These are phyloP conservation scores for Zanthoxylum bungeanum DNA, from an alignment of 345 rosid species.

Conservation along the genomic window DNA sequence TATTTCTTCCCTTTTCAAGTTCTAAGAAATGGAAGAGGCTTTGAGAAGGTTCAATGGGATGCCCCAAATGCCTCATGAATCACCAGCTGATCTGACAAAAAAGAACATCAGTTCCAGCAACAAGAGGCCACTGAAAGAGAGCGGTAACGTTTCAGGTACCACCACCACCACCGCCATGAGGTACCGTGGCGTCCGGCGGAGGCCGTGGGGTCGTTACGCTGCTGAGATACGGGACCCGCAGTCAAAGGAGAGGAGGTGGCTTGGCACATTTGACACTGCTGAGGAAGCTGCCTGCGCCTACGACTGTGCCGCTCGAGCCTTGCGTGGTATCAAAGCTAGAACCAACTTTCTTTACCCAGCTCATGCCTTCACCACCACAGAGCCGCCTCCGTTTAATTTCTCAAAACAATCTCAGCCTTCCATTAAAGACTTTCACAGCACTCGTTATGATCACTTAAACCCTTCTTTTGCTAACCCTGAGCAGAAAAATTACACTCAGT, in stretches of 20 bases:
- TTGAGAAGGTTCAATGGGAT: no score
- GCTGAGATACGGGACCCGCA: slow-evolving; percentile 96
- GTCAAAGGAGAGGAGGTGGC: slow-evolving; percentile 90
- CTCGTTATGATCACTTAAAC: slow-evolving; percentile 6
- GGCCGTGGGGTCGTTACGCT: slow-evolving; percentile 99
- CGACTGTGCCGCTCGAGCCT: slow-evolving; percentile 84
- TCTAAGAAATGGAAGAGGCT: no score
- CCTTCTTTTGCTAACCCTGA: slow-evolving; percentile 5
- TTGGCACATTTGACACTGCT: slow-evolving; percentile 98
- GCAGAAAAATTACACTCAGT: slow-evolving; percentile 29
- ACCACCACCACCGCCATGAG: no score
- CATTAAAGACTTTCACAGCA: slow-evolving; percentile 3
- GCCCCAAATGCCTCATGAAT: slow-evolving; percentile 14
- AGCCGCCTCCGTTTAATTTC: slow-evolving; percentile 27
- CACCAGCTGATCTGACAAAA: slow-evolving; percentile 7
- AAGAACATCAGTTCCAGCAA: slow-evolving; percentile 28
- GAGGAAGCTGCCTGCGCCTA: slow-evolving; percentile 98
- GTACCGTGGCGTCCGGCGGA: slow-evolving; percentile 92
- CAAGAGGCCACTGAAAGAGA: slow-evolving; percentile 37
- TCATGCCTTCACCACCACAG: slow-evolving; percentile 33
- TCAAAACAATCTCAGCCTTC: slow-evolving; percentile 31
- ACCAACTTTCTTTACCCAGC: slow-evolving; percentile 80
- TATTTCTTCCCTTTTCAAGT: no score
- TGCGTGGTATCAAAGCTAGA: slow-evolving; percentile 89
- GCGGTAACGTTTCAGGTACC: slow-evolving; percentile 17